These are phyloP conservation scores for Pleurotus pulmonarius DNA, from an alignment of 768 basidiomycete genomes.

Conservation along the genomic window DNA sequence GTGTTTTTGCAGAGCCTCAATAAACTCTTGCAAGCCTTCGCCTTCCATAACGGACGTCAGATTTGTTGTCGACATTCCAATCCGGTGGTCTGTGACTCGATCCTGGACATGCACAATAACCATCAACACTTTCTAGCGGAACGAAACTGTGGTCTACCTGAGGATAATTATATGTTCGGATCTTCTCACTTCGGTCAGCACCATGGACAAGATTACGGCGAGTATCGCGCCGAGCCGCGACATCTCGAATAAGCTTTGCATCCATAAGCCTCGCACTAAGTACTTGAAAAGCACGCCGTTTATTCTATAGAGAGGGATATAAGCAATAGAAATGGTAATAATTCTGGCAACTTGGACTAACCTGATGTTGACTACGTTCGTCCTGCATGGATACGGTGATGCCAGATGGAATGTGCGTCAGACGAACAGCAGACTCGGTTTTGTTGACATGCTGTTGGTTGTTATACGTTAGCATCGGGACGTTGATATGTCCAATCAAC, in stretches of 20 bases:
- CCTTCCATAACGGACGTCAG: constrained; percentile 64
- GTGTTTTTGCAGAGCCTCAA: constrained; percentile 53
- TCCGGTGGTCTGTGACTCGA: constrained; percentile 89
- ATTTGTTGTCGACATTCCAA: constrained; percentile 73
- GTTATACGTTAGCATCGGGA: not conserved
- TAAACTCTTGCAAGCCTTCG: constrained; percentile 53
- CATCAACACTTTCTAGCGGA: not conserved
- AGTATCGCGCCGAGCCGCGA: constrained; percentile 63
- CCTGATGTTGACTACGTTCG: constrained; percentile 93
- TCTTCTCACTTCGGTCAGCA: constrained; percentile 89
- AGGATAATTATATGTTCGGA: constrained; percentile 92
- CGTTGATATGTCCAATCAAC: constrained; percentile 4
- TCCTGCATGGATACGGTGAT: constrained; percentile 98
- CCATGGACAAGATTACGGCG: constrained; percentile 74
- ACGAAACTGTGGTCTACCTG: constrained; percentile 47
- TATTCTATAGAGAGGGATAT: constrained; percentile 57
- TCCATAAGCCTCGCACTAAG: constrained; percentile 85
- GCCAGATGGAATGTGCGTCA: constrained; percentile 91
- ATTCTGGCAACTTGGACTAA: constrained; percentile 19
- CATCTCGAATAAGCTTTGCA: constrained; percentile 65
- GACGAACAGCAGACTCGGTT: constrained; percentile 94
- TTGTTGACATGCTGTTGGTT: constrained; percentile 86
- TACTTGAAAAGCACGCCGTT: constrained; percentile 89
- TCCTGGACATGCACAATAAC: constrained; percentile 43
- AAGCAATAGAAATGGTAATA: not conserved